Evolutionary conservation across 1,284 basidiomycete genomes (phyloP).

Genomic region (Leccinum fuscescens): DNA sequence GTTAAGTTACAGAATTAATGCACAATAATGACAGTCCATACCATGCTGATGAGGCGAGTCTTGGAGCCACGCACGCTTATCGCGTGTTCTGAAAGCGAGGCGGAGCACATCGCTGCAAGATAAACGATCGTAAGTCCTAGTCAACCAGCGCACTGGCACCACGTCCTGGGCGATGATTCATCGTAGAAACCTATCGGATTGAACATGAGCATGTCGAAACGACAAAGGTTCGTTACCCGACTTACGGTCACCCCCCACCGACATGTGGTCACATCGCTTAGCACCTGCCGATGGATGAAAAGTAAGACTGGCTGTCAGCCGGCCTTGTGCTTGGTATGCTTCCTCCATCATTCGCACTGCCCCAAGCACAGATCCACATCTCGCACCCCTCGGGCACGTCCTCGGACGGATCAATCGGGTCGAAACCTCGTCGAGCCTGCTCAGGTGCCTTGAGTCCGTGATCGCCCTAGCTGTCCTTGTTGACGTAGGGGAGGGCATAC

Average conservation of each 20-base stretch:
- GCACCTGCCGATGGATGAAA: conserved; percentile 44
- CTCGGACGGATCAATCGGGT: conserved; percentile 39
- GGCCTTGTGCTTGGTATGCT: conserved; percentile 22
- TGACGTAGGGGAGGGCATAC: conserved; percentile 58
- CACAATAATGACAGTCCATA: too few species aligned
- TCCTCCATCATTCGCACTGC: conserved; percentile 13
- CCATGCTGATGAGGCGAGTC: too few species aligned
- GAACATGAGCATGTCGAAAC: conserved; percentile 12
- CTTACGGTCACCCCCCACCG: conserved; percentile 53
- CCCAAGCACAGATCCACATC: conserved; percentile 45
- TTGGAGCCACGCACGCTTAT: too few species aligned
- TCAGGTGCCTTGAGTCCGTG: conserved; percentile 18
- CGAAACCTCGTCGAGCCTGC: conserved; percentile 49
- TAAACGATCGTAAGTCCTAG: too few species aligned
- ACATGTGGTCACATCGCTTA: too few species aligned
- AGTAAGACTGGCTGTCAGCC: conserved; percentile 37
- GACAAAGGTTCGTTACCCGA: conserved; percentile 13
- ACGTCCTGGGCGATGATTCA: conserved; percentile 34
- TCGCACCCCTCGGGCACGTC: conserved; percentile 46
- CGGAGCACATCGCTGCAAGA: too few species aligned
- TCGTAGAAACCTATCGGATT: conserved; percentile 52
- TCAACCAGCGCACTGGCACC: too few species aligned
- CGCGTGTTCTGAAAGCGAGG: too few species aligned
- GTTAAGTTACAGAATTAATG: too few species aligned
- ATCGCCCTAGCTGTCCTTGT: conserved; percentile 53